Base-by-base conservation (phyloP, 1,284 basidiomycete species). In the Puccinia coronata region DNA sequence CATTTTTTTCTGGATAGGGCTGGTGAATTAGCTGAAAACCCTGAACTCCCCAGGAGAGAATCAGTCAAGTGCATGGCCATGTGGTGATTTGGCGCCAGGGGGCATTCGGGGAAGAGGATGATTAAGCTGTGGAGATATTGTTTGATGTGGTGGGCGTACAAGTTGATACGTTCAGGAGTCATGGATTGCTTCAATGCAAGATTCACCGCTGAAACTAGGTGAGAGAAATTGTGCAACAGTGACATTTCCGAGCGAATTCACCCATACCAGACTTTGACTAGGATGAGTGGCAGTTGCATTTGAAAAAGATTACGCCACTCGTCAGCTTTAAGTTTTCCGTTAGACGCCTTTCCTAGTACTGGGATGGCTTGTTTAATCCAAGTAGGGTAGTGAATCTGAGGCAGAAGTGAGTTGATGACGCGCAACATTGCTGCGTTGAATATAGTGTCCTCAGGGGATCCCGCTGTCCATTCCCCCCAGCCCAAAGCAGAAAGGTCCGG, bases 241-340 rank as follows among this genome's bases (percentile, higher is more conserved):
- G 65, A 79, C 25, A 25, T 34, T 9, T 70, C 31, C 39, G 34
- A 25, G 28, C 47, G 49, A 41, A 31, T 28, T 12, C 43, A 4
- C 41, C 36, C 53, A 34, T 36, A 36, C 65, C 67, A 79, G 36
- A 63, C n/a, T 12, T 63, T 53, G 12, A 36, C 20, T 9, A 80
- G 39, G 39, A 73, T 80, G 11, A 61, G 49, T 6, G 78, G 70
- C 20, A 80, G 41, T 65, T 76, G 57, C n/a, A 76, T 76, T 8
- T 57, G 59, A 61, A 76, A 76, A 16, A 65, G 57, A 28, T 76
- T 61, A 6, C 78, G 53, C 75, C 83, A 83, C 43, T 83, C 82
- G 31, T 83, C 65, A 0, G 83, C 82, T 67, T 77, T 82, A 2
- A 83, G 72, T 41, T 74, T 73, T 25, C 82, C 83, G 59, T 75